Evolutionary conservation across 2,329 filamentous ascomycete species (phyloP), one percentile per base, ranked within the genome.

Genomic region (Cryphonectria japonica): DNA sequence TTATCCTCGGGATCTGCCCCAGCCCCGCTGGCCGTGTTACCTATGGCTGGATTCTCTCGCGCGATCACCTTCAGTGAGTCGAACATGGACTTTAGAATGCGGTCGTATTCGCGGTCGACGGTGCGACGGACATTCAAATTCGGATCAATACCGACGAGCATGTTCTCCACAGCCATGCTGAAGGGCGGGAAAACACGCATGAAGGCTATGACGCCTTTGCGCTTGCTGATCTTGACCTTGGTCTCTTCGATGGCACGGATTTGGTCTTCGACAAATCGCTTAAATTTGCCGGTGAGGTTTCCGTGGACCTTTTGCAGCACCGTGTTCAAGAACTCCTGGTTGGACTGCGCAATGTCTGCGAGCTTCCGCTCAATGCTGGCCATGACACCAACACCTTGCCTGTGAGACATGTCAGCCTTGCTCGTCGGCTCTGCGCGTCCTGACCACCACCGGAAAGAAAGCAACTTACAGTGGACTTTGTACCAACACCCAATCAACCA

Each of bases 211-310:
- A 99, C 93, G 14, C 96, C 95, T 83, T 97, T 98, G 75, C 96
- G 92, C 85, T 98, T 98, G 85, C 97, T 98, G 82, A 98, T 94
- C 85, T 98, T 98, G 80, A 99, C 95, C 82, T 98, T 98, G 54
- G 95, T 98, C 73, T 98, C 96, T 82, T 98, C 96, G 74, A 98
- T 97, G 6, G 94, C 95, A 37, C 93, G 93, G 71, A 98, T 92
- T 79, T 99, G 96, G 74, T 97, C 94, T 75, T 98, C 95, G 11
- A 98, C 90, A 76, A 98, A 98, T 73, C 93, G 94, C 73, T 87
- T 90, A 83, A 97, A 98, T 2, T 93, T 88, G 2, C 88, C 87
- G 75, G 92, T 89, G 26, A 98, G 85, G 59, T 88, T 88, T 69
- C 89, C 87, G 75, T 96, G 93, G 13, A 97, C 84, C 77, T 93